Conservation (phyloP, 106 monocot genomes). For the Acorus calamus region DNA sequence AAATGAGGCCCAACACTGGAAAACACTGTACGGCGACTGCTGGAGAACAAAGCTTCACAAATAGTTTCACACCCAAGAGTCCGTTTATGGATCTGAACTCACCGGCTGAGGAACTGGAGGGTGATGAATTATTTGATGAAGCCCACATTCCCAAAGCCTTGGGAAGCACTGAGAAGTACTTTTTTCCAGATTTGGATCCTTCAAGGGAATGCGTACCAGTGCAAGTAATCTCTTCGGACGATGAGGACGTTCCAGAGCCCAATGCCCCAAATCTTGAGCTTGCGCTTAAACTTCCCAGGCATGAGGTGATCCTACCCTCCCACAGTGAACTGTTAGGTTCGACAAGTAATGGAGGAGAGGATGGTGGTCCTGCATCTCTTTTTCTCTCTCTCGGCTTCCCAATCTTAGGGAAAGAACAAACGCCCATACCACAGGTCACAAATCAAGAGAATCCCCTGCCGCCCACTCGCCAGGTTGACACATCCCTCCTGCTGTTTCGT, state of each 20-base stretch:
- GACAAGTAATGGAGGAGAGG: conserved; percentile 16
- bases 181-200: conserved; percentile 27
- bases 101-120: conserved; percentile 6
- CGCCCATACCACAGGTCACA: background rate
- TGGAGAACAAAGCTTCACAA: conserved; percentile 2
- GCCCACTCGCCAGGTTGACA: background rate
- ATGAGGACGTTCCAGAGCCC: conserved; percentile 23
- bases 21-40: conserved; percentile 3
- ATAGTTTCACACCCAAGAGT: conserved; percentile 20
- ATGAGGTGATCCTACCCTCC: conserved; percentile 5
- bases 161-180: conserved; percentile 8
- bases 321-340: background rate
- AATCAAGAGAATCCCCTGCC: conserved; percentile 17
- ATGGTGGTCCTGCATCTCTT: conserved; percentile 26
- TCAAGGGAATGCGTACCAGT: conserved; percentile 6
- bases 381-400: conserved; percentile 62
- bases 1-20: conserved; percentile 11
- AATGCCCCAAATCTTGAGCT: conserved; percentile 47
- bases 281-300: conserved; percentile 17
- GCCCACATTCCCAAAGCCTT: background rate
- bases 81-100: conserved; percentile 19
- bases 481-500: conserved; percentile 32
- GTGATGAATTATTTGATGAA: background rate
- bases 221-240: conserved; percentile 22
- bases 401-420: conserved; percentile 7